Conservation (phyloP, 2,329 filamentous ascomycete genomes). For the Triangularia verruculosa region DNA sequence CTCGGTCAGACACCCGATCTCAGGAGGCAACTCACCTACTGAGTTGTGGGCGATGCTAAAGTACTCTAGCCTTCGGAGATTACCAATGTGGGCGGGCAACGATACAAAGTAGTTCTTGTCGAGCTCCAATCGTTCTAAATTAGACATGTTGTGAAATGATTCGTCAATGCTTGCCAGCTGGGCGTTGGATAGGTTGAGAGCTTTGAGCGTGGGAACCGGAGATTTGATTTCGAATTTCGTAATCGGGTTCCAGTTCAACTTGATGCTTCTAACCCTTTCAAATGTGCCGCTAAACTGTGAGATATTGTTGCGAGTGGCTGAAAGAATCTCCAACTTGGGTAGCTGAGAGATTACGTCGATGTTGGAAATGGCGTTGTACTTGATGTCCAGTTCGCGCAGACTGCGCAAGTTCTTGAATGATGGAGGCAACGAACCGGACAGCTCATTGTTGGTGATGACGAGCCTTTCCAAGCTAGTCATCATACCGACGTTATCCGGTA, state of each 20-base stretch:
- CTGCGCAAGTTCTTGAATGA: constrained; percentile 71
- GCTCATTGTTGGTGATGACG: constrained; percentile 91
- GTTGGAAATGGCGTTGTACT: constrained; percentile 85
- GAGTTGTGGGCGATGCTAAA: constrained; percentile 94
- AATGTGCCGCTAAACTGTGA: constrained; percentile 91
- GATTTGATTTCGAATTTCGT: constrained; percentile 84
- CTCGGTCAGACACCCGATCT: constrained; percentile 84
- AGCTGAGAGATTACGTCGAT: constrained; percentile 85
- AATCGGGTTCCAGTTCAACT: constrained; percentile 91
- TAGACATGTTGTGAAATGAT: constrained; percentile 82
- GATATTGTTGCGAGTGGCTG: constrained; percentile 88
- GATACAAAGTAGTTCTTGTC: constrained; percentile 97
- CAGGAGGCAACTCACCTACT: constrained; percentile 75
- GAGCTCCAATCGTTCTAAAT: constrained; percentile 80
- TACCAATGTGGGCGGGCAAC: constrained; percentile 80
- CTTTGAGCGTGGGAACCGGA: constrained; percentile 76
- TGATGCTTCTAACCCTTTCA: constrained; percentile 74
- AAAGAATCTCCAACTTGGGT: constrained; percentile 81
- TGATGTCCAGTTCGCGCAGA: constrained; percentile 87
- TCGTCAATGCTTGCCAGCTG: constrained; percentile 89
- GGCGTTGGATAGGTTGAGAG: constrained; percentile 84
- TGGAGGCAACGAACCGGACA: constrained; percentile 70
- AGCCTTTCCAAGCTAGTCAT: constrained; percentile 80
- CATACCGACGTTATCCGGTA: constrained; percentile 76
- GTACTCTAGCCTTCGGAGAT: constrained; percentile 77